Evolutionary conservation across 2,329 filamentous ascomycete species (phyloP).

Genomic region (Pleurostoma richardsiae): DNA sequence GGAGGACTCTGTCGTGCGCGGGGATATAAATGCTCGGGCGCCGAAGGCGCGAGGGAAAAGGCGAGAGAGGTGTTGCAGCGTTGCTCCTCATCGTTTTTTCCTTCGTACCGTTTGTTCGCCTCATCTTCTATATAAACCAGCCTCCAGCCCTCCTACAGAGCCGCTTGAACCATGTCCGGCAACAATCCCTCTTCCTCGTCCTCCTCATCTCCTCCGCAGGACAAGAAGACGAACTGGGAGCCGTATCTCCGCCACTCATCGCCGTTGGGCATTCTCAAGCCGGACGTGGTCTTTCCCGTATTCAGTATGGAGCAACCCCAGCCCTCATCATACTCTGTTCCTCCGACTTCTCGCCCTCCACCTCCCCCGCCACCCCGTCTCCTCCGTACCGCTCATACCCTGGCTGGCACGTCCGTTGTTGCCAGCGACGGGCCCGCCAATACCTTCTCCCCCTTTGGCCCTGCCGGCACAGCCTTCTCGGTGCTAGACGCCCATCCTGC

Average conservation of each 20-base stretch:
- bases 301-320: conserved; percentile 2
- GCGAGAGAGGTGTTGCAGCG: too few relatives aligned
- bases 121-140: too few relatives aligned
- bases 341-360: too few relatives aligned
- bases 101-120: too few relatives aligned
- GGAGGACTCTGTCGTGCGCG: too few relatives aligned
- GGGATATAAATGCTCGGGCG: too few relatives aligned
- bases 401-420: conserved; percentile 25
- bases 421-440: conserved; percentile 16
- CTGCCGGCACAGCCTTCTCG: conserved; percentile 20
- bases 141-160: too few relatives aligned
- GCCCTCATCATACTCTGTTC: too few relatives aligned
- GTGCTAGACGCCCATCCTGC: conserved; percentile 20
- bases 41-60: too few relatives aligned
- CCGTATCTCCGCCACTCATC: conserved; percentile 16
- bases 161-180: too few relatives aligned
- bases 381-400: conserved; percentile 21
- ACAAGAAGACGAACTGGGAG: conserved; percentile 14
- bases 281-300: conserved; percentile 16
- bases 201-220: neutral
- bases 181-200: too few relatives aligned
- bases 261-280: conserved; percentile 17
- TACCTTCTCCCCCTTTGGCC: conserved; percentile 24
- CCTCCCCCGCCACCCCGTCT: conserved; percentile 14
- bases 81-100: too few relatives aligned